Percentiles rank a stretch among this genome's conserved stretches.
phyloP scores from a whole-genome alignment of 768 basidiomycete species.

The Termitomyces sp. region DNA sequence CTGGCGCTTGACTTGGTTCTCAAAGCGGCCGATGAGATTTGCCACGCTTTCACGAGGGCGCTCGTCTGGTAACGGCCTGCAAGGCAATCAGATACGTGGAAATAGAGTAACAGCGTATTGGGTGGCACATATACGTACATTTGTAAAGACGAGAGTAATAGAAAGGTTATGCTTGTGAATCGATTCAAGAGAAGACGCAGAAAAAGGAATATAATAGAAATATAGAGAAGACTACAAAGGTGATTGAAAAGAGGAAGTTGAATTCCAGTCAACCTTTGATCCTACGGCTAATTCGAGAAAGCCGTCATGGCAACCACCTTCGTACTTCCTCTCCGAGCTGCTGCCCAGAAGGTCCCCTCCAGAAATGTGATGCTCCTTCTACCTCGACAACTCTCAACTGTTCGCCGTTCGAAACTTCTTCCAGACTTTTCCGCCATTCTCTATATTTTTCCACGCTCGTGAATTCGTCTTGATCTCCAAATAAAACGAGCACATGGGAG shows the following conservation, averaged over 20 bases:
- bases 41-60: constrained; percentile 82
- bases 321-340: constrained; percentile 22
- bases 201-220: constrained; percentile 4
- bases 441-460: constrained; percentile 51
- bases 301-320: constrained; percentile 29
- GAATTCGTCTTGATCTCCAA: constrained; percentile 70
- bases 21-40: constrained; percentile 86
- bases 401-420: constrained; percentile 12
- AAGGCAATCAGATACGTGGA: constrained; percentile 6
- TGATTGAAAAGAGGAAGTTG: constrained; percentile 11
- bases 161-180: constrained; percentile 5
- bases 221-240: constrained; percentile 10
- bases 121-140: constrained; percentile 25
- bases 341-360: constrained; percentile 35
- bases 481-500: constrained; percentile 55
- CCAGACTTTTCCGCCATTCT: constrained; percentile 44
- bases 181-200: neutral
- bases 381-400: constrained; percentile 33
- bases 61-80: constrained; percentile 84
- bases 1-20: constrained; percentile 71
- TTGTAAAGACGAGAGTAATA: constrained; percentile 12
- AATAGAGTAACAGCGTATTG: neutral
- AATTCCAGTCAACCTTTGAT: constrained; percentile 3
- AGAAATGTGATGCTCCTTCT: constrained; percentile 58
- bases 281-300: constrained; percentile 5